phyloP scores from a whole-genome alignment of 257 asterid genomes.

The Lantana camara region DNA sequence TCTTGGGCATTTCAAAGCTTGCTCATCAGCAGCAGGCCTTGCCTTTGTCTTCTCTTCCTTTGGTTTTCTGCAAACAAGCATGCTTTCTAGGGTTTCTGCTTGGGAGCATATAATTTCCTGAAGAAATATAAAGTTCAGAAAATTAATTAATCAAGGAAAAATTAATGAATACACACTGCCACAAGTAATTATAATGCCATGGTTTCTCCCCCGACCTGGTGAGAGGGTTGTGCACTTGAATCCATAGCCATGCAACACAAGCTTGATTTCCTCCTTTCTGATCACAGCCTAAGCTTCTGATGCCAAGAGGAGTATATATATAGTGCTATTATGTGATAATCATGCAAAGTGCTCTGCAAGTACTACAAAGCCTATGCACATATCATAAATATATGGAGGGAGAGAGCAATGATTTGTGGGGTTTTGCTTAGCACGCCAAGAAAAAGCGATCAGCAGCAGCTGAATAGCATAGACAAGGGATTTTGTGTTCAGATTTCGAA shows the following conservation, averaged over 20 bases:
- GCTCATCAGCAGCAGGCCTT: constrained; percentile 55
- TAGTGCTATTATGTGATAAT: constrained; percentile 8
- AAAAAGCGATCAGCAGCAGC: constrained; percentile 24
- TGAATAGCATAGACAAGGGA: constrained; percentile 9
- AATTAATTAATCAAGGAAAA: too few species aligned
- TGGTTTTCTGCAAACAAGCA: constrained; percentile 56
- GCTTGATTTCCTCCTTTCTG: background rate
- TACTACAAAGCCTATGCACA: constrained; percentile 22
- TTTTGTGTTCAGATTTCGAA: constrained; percentile 27
- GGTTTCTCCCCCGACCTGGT: constrained; percentile 52
- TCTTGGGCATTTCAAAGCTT: constrained; percentile 75
- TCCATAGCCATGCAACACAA: constrained; percentile 52
- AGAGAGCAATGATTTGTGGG: constrained; percentile 32
- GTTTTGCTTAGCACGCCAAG: constrained; percentile 28
- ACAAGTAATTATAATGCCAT: background rate
- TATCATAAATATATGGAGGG: constrained; percentile 1
- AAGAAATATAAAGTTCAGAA: too few species aligned
- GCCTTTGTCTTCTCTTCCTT: constrained; percentile 65
- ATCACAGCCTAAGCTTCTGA: background rate
- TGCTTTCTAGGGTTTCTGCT: constrained; percentile 61
- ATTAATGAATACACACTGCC: too few species aligned
- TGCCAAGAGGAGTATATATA: background rate
- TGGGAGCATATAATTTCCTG: constrained; percentile 61
- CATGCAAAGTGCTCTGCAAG: constrained; percentile 24
- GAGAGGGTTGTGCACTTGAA: constrained; percentile 49